Evolutionary conservation across 306 rosid genomes (phyloP), one percentile per base, ranked within the genome.

Genomic region (Quercus wislizeni): DNA sequence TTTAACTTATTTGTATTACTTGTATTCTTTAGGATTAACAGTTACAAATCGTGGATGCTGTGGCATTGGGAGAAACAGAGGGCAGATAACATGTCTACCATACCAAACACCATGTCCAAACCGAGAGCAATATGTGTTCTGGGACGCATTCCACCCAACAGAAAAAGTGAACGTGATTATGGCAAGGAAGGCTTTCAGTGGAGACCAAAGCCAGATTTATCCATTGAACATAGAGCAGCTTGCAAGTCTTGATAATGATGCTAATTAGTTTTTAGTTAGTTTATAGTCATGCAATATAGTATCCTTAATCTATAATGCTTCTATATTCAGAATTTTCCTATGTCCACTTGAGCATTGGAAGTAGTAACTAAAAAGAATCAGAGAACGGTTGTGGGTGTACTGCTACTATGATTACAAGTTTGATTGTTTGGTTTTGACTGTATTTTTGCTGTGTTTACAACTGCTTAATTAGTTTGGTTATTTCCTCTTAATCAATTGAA

Each of bases 141-240:
- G 97, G 97, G 99, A 94, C 83, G 99, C 99, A 57, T 94, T 91
- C 69, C 99, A 92, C 82, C 97, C 99, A 61, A 94, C 98, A 1
- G 89, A 82, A 78, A 97, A 97, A 57, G 95, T 86, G 28, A 92
- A 92, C 86, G 56, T 90, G 79, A 78, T 92, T 10, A 79, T 91
- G 85, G 99, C 85, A 55, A 85, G 71, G 67, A 88, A 74, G 77
- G 99, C 96, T 74, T 91, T 94, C 80, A 83, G 28, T 76, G 97
- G 97, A 4, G 88, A 86, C 80, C 55, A 33, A 0, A 84, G 75
- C 75, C 20, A 76, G 74, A 85, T 87, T 79, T 90, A 80, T 81
- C 97, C 99, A 55, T 75, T 87, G 6, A 94, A 87, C 83, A 81
- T 91, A 31, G 73, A 75, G 76, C 92, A 90, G 82, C 97, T 94